Evolutionary conservation across 805 yeast species (phyloP).

Genomic region (Yarrowia divulgata): DNA sequence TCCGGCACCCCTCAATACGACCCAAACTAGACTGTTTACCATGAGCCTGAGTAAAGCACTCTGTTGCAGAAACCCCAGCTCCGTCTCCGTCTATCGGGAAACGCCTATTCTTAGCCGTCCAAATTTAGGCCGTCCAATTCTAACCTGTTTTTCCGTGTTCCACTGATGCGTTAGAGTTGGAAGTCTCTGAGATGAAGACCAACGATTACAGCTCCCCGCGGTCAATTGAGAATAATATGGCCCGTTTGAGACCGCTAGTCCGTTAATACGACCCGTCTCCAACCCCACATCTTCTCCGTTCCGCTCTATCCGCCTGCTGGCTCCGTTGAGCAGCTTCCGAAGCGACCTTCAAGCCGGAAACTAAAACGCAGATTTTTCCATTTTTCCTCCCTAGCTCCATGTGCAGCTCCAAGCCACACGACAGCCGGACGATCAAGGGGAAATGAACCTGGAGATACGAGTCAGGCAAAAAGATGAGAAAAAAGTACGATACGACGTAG

Average conservation of each 20-base stretch:
- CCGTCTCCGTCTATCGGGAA: not conserved
- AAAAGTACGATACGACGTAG: not conserved
- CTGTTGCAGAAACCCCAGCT: not conserved
- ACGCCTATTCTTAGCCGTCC: slow-evolving; percentile 4
- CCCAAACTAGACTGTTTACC: not conserved
- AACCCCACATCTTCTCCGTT: not conserved
- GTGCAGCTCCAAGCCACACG: slow-evolving; percentile 19
- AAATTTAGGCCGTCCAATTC: not conserved
- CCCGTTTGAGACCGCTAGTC: too few relatives aligned
- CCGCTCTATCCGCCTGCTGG: not conserved
- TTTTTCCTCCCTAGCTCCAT: not conserved
- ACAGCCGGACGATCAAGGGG: slow-evolving; percentile 32
- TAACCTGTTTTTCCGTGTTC: slow-evolving; percentile 22
- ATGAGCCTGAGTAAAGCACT: not conserved
- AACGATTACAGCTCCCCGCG: not conserved
- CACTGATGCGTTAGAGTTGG: not conserved
- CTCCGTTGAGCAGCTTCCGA: not conserved
- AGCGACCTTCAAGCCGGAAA: not conserved
- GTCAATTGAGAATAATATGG: not conserved
- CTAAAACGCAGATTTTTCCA: not conserved
- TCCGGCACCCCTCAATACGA: not conserved
- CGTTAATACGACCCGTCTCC: not conserved
- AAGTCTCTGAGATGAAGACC: not conserved
- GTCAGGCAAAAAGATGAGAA: slow-evolving; percentile 4
- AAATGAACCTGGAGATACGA: slow-evolving; percentile 34